Base-by-base conservation (phyloP, 768 basidiomycete genomes). In the Gloeopeniophorella convolvens region DNA sequence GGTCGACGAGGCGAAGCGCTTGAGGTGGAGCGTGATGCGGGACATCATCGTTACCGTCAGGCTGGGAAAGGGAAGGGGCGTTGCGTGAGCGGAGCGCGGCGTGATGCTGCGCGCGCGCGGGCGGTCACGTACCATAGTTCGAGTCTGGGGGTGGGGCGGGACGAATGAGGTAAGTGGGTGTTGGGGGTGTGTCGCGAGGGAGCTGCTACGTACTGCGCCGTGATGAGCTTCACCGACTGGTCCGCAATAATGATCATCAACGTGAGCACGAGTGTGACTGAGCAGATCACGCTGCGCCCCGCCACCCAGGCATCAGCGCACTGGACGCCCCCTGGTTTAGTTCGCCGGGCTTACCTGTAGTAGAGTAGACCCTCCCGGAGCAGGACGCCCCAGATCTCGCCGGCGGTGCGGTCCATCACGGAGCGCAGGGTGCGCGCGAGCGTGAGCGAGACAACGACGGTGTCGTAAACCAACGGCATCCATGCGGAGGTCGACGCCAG, bases 21-120 rank as follows among this genome's bases (percentile, higher is more conserved):
- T 39, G 11, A 83, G 69, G 60, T 76, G 78, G 23, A 83, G 71
- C 1, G 82, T 83, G 42, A 84, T 83, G 7, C 82, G 73, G 3
- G 80, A 82, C 73, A 83, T 81, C 78, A 83, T 84, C 0, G 79
- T 70, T 9, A 83, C 78, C 65, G 75, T 59, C 24, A 60, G 16
- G 10, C 51, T 51, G 18, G 1, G 23, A 16, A 2, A 15, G 20
- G 16, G 28, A 11, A 47, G 23, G 3, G 2, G 26, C n/a, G n/a
- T n/a, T n/a, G n/a, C n/a, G n/a, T n/a, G n/a, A n/a, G n/a, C n/a
- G 5, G 24, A 13, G 24, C 5, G 2, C 10, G 26, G 28, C 23
- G 1, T 23, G 30, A 18, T 16, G 10, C 5, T n/a, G 27, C 4
- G 4, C 13, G 6, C 12, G 21, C n/a, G n/a, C n/a, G 4, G 13